A percentile compares a stretch with the other conserved stretches of the same genome.
phyloP scores from a whole-genome alignment of 2,329 filamentous ascomycete species.

The Aschersonia sp. region DNA sequence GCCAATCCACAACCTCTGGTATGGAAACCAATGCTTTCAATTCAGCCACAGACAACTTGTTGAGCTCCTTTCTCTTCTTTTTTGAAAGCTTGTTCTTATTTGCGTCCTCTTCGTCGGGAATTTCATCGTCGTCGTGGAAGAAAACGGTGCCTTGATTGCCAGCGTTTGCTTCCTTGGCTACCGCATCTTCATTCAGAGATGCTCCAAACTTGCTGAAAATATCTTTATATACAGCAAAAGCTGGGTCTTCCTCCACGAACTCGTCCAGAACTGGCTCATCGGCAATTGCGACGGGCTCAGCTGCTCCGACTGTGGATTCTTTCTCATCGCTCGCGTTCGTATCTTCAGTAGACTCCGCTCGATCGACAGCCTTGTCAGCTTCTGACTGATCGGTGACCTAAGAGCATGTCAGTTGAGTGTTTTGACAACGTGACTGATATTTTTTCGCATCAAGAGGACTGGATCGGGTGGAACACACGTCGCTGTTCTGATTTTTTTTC shows the following conservation, averaged over 20 bases:
- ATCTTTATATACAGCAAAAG: slow-evolving; percentile 71
- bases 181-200: slow-evolving; percentile 45
- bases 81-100: slow-evolving; percentile 67
- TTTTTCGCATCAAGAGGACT: no score
- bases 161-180: slow-evolving; percentile 48
- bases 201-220: slow-evolving; percentile 71
- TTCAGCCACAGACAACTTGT: slow-evolving; percentile 87
- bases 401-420: no score
- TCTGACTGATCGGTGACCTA: background rate
- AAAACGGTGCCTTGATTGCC: slow-evolving; percentile 76
- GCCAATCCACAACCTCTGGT: slow-evolving; percentile 95
- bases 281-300: slow-evolving; percentile 20
- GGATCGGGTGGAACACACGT: background rate
- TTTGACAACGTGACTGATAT: no score
- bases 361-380: background rate
- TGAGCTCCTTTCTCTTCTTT: slow-evolving; percentile 84
- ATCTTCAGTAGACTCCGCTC: slow-evolving; percentile 11
- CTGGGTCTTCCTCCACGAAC: slow-evolving; percentile 51
- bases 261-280: slow-evolving; percentile 47
- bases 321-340: background rate
- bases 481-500: slow-evolving; percentile 46
- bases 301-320: background rate
- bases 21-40: slow-evolving; percentile 83
- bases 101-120: slow-evolving; percentile 68
- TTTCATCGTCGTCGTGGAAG: slow-evolving; percentile 72